Evolutionary conservation across 306 rosid genomes (phyloP), one percentile per base, ranked within the genome.

Genomic region (Ormosia emarginata): DNA sequence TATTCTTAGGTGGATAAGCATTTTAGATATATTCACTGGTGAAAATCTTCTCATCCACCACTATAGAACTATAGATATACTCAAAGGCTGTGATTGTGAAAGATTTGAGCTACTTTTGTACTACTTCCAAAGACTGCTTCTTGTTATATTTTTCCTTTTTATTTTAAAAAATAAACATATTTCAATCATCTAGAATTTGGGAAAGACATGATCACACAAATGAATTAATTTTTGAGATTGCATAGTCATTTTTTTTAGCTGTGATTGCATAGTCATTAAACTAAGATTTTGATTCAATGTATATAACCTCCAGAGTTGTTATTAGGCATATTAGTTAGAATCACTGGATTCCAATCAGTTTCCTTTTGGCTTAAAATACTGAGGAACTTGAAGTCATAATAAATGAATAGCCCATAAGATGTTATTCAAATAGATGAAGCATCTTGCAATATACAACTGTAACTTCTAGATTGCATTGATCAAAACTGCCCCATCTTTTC

Each of bases 401-500:
- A 29, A 39, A 40, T 43, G 49, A 79, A 9, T 75, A 18, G 3
- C 67, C 56, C 36, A 14, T 15, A 0, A 56, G 29, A 43, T 52
- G 43, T 33, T 79, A 58, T 58, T 33, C 64, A 18, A 74, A 66
- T 8, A 8, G 41, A 33, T 56, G 71, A 5, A 68, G 36, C 43
- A 7, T 69, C 71, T 53, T 11, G 32, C 67, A 24, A 36, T 40
- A 6, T 73, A 41, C 46, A 59, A 56, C 33, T 74, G 36, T 68
- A 41, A 39, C 67, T 57, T 82, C 64, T 41, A 15, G 53, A 52
- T 86, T 68, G 18, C 29, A 18, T 53, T 68, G 52, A 77, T 29
- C 12, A 33, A 84, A 57, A 24, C 47, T 29, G 47, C 30, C 67
- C 9, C 61, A 64, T 58, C 53, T 85, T 81, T 72, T 82, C 92